Conservation (phyloP, 2,329 filamentous ascomycete species). For the Ciborinia camelliae region DNA sequence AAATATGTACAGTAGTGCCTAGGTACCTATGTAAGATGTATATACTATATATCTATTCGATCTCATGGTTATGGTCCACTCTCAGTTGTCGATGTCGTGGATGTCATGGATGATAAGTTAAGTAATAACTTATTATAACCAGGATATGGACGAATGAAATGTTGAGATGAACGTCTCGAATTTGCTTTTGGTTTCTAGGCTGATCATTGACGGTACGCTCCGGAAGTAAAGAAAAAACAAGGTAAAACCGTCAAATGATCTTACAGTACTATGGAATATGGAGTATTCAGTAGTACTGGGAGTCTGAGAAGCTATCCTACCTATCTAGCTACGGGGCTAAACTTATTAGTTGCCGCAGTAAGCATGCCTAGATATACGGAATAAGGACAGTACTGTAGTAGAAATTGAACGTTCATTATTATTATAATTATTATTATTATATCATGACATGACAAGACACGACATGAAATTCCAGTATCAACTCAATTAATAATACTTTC, state of each 20-base stretch:
- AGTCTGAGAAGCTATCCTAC: neutral
- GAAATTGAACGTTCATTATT: too few relatives aligned
- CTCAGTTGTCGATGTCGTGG: too few relatives aligned
- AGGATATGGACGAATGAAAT: neutral
- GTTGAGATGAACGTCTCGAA: neutral
- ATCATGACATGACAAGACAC: too few relatives aligned
- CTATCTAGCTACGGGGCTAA: neutral
- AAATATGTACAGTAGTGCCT: neutral
- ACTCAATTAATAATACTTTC: neutral
- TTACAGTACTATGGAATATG: neutral
- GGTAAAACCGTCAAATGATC: conserved; percentile 16
- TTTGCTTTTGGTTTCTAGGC: conserved; percentile 1
- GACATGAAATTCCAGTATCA: neutral
- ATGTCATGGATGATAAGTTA: conserved; percentile 4
- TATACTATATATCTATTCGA: too few relatives aligned
- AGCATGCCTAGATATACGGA: too few relatives aligned
- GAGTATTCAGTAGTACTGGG: too few relatives aligned
- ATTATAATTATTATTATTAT: neutral
- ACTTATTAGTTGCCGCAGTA: conserved; percentile 3
- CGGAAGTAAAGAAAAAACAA: conserved; percentile 5
- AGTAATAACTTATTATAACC: too few relatives aligned
- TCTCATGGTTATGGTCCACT: neutral
- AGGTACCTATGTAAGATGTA: too few relatives aligned
- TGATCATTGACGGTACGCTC: conserved; percentile 11
- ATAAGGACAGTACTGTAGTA: too few relatives aligned